phyloP scores from a whole-genome alignment of 2,329 filamentous ascomycete species.

The Cladosporium sp. region DNA sequence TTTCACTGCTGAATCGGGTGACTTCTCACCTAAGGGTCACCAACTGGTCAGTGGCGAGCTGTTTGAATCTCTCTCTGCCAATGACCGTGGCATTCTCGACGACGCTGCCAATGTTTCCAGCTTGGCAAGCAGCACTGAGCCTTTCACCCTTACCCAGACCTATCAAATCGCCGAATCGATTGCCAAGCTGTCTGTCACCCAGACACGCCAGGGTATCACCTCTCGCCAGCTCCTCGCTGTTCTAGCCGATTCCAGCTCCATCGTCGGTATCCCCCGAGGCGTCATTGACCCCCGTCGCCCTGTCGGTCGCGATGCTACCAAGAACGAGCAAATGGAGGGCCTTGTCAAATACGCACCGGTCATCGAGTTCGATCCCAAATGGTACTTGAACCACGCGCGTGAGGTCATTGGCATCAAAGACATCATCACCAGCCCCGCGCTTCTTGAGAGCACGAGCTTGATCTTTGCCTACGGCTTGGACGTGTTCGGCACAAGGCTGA shows the following conservation, averaged over 20 bases:
- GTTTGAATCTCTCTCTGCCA: slow-evolving; percentile 76
- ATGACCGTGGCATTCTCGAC: slow-evolving; percentile 77
- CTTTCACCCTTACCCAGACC: slow-evolving; percentile 72
- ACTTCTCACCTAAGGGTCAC: slow-evolving; percentile 67
- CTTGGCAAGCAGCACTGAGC: slow-evolving; percentile 62
- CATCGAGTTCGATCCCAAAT: slow-evolving; percentile 78
- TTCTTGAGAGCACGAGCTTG: slow-evolving; percentile 87
- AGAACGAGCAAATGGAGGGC: slow-evolving; percentile 77
- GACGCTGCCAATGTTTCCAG: slow-evolving; percentile 69
- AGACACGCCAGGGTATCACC: slow-evolving; percentile 88
- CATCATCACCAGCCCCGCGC: slow-evolving; percentile 69
- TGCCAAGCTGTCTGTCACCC: slow-evolving; percentile 72
- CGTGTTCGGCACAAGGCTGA: slow-evolving; percentile 77
- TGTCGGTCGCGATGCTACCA: slow-evolving; percentile 74
- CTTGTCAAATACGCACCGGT: slow-evolving; percentile 69
- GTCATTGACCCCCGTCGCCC: slow-evolving; percentile 82
- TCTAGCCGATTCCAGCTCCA: slow-evolving; percentile 65
- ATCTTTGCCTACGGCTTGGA: slow-evolving; percentile 86
- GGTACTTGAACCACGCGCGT: slow-evolving; percentile 73
- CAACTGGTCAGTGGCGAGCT: slow-evolving; percentile 83
- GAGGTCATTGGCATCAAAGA: slow-evolving; percentile 71
- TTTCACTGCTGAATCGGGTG: slow-evolving; percentile 53
- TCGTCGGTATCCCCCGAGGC: slow-evolving; percentile 73
- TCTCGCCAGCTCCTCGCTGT: slow-evolving; percentile 76
- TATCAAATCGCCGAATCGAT: slow-evolving; percentile 79